A percentile compares a stretch with the other conserved stretches of the same genome.
phyloP scores from a whole-genome alignment of 169 alveolate species.

The Plasmodium gonderi region DNA sequence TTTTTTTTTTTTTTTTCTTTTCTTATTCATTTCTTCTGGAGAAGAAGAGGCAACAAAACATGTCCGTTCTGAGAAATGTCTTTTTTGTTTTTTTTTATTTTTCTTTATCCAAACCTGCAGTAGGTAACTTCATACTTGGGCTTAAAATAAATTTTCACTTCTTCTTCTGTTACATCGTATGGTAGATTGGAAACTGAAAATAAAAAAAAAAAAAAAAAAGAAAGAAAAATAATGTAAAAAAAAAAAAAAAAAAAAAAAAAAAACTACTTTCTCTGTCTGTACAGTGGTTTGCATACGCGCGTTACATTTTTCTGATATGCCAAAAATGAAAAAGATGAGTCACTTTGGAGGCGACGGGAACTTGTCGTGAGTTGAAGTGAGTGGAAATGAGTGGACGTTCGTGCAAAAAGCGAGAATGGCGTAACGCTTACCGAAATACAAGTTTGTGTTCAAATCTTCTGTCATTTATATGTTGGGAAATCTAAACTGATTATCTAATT shows the following conservation, averaged over 20 bases:
- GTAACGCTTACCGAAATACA: slow-evolving; percentile 29
- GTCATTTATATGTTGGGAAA: background rate
- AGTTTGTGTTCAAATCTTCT: background rate
- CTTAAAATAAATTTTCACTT: slow-evolving; percentile 19
- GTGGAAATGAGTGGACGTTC: background rate
- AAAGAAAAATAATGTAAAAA: background rate
- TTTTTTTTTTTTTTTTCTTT: too few relatives aligned
- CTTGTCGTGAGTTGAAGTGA: background rate
- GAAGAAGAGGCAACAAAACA: background rate
- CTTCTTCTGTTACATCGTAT: slow-evolving; percentile 41
- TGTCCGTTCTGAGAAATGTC: too few relatives aligned
- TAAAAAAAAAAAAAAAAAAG: background rate
- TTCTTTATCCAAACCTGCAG: slow-evolving; percentile 20
- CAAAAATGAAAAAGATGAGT: too few relatives aligned
- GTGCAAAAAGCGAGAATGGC: background rate
- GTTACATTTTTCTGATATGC: too few relatives aligned
- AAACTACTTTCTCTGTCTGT: too few relatives aligned
- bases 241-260: background rate
- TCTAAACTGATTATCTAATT: too few relatives aligned
- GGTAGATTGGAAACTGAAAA: slow-evolving; percentile 51
- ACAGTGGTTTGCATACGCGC: too few relatives aligned
- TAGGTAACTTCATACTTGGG: slow-evolving; percentile 9
- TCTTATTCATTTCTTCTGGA: too few relatives aligned
- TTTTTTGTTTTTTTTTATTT: too few relatives aligned
- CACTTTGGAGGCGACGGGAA: background rate